Percentiles rank a stretch among this genome's conserved stretches.
phyloP scores from a whole-genome alignment of 805 yeast species.

The Wickerhamomyces queroliae region DNA sequence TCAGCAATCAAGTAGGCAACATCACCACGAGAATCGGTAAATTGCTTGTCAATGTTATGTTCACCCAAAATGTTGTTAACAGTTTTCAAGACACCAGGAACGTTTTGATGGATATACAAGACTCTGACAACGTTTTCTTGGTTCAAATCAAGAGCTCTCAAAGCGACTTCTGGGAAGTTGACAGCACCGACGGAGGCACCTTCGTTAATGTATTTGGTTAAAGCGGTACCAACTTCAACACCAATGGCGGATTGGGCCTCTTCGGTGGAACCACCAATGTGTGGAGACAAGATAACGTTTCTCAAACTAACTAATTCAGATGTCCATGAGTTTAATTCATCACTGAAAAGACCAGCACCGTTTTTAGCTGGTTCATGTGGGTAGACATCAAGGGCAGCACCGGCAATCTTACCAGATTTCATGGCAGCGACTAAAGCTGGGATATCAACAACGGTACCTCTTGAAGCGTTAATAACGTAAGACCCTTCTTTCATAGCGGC shows the following conservation, averaged over 20 bases:
- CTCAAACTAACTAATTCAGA: slow-evolving; percentile 75
- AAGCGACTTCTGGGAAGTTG: slow-evolving; percentile 96
- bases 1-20: slow-evolving; percentile 98
- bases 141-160: slow-evolving; percentile 82
- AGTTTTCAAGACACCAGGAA: slow-evolving; percentile 97
- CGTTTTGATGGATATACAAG: slow-evolving; percentile 92
- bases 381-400: slow-evolving; percentile 94
- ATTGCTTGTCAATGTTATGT: slow-evolving; percentile 97
- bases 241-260: slow-evolving; percentile 99
- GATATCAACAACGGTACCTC: slow-evolving; percentile 97
- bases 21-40: slow-evolving; percentile 93
- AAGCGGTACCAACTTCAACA: slow-evolving; percentile 83
- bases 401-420: slow-evolving; percentile 91
- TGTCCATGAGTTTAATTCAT: slow-evolving; percentile 76
- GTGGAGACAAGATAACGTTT: slow-evolving; percentile 92
- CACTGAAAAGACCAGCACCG: slow-evolving; percentile 73
- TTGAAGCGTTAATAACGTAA: slow-evolving; percentile 89
- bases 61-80: slow-evolving; percentile 93
- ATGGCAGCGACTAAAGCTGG: slow-evolving; percentile 89
- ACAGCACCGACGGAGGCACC: slow-evolving; percentile 94
- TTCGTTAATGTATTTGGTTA: slow-evolving; percentile 90
- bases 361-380: slow-evolving; percentile 97
- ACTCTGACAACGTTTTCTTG: slow-evolving; percentile 90
- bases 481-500: slow-evolving; percentile 96
- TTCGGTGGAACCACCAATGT: slow-evolving; percentile 98